Conservation (phyloP, 225 moss, liverwort and hornwort genomes). For the Bryum argenteum region DNA sequence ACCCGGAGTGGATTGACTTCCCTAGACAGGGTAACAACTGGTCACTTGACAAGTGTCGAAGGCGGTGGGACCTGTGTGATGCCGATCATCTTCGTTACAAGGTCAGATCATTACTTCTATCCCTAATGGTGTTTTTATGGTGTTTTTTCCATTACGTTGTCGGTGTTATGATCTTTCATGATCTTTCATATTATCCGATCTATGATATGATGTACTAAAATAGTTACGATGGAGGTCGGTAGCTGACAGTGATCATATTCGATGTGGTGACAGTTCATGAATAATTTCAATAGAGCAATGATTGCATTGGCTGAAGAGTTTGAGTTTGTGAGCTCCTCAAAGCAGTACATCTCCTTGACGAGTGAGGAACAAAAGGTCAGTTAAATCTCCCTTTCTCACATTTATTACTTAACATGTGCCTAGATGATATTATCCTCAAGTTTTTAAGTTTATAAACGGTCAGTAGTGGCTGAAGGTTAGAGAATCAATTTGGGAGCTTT, state of each 20-base stretch:
- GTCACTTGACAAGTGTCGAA: constrained; percentile 86
- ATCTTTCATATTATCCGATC: too few relatives aligned
- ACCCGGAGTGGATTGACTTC: constrained; percentile 98
- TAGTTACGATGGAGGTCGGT: not conserved
- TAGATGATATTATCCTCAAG: too few relatives aligned
- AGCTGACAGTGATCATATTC: constrained; percentile 23
- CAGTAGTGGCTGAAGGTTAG: too few relatives aligned
- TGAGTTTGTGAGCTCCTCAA: constrained; percentile 69
- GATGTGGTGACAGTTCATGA: constrained; percentile 79
- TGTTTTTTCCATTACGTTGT: too few relatives aligned
- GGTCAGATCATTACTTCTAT: constrained; percentile 33
- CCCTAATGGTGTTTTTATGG: too few relatives aligned
- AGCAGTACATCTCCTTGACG: constrained; percentile 82
- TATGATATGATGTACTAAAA: too few relatives aligned
- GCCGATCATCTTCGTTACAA: constrained; percentile 73
- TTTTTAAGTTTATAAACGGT: too few relatives aligned
- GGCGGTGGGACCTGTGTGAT: constrained; percentile 89
- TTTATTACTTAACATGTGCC: not conserved
- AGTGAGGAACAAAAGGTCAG: constrained; percentile 81
- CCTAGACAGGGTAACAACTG: constrained; percentile 97
- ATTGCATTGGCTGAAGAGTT: constrained; percentile 73
- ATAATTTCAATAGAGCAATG: constrained; percentile 80
- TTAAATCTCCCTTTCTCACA: not conserved
- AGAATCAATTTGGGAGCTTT: too few relatives aligned
- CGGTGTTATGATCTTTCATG: too few relatives aligned